phyloP scores from a whole-genome alignment of 768 basidiomycete species.

The Myochromella boudieri region DNA sequence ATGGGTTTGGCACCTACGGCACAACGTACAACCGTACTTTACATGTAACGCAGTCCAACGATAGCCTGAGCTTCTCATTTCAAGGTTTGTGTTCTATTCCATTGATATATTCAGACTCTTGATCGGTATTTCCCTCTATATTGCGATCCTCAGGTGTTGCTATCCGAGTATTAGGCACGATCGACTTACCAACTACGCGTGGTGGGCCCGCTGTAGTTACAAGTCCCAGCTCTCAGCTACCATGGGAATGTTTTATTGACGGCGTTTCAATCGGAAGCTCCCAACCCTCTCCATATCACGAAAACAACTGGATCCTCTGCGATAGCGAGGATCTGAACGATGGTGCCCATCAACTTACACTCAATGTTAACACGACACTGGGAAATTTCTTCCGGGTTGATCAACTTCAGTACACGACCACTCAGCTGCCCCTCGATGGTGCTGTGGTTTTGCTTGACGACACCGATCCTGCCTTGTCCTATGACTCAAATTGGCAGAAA shows the following conservation, averaged over 20 bases:
- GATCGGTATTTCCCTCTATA: background rate
- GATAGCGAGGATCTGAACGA: conserved; percentile 13
- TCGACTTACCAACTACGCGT: conserved; percentile 7
- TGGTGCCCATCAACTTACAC: conserved; percentile 20
- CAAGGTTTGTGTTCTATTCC: conserved; percentile 20
- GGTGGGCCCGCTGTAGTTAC: background rate
- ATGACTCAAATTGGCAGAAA: conserved; percentile 5
- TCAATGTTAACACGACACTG: conserved; percentile 11
- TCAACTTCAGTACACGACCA: conserved; percentile 5
- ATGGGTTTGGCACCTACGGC: conserved; percentile 28
- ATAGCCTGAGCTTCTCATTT: conserved; percentile 27
- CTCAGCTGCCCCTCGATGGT: background rate
- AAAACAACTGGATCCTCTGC: conserved; percentile 22
- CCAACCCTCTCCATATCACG: background rate
- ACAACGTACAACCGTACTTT: conserved; percentile 28
- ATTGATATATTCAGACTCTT: background rate
- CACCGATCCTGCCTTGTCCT: conserved; percentile 4
- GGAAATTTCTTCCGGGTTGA: conserved; percentile 4
- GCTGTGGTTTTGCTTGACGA: conserved; percentile 2
- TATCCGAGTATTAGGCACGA: conserved; percentile 4
- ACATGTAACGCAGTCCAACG: conserved; percentile 25
- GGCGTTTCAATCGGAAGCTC: conserved; percentile 10
- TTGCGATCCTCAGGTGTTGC: background rate
- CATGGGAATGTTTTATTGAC: conserved; percentile 25
- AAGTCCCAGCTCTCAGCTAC: conserved; percentile 12